These are phyloP conservation scores for Myxozyma neglecta DNA, from an alignment of 805 yeast species.

Conservation along the genomic window DNA sequence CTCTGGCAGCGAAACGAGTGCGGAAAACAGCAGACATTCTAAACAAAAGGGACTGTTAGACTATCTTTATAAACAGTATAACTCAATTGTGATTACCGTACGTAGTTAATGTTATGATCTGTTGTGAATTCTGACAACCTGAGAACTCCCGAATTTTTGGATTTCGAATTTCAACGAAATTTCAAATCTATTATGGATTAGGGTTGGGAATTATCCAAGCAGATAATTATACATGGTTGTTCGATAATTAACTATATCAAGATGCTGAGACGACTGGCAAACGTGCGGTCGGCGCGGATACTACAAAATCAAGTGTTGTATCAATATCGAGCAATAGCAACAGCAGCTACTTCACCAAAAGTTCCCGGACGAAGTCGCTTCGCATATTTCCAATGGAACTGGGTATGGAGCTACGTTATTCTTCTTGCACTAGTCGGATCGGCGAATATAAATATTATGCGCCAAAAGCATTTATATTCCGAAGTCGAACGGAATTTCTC, in stretches of 20 bases:
- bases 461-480: conserved; percentile 16
- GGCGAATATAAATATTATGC: conserved; percentile 26
- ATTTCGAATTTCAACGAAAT: too few relatives aligned
- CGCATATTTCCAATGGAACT: conserved; percentile 16
- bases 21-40: conserved; percentile 5
- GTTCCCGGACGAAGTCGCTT: background rate
- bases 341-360: background rate
- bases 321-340: background rate
- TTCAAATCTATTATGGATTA: too few relatives aligned
- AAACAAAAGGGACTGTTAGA: conserved; percentile 10
- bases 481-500: conserved; percentile 12
- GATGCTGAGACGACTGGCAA: too few relatives aligned
- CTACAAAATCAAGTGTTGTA: too few relatives aligned
- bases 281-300: too few relatives aligned
- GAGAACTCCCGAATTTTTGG: too few relatives aligned
- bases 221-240: too few relatives aligned
- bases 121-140: too few relatives aligned
- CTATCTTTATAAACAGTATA: background rate
- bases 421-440: conserved; percentile 28
- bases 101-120: too few relatives aligned
- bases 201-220: too few relatives aligned
- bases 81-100: too few relatives aligned
- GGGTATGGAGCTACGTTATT: conserved; percentile 23
- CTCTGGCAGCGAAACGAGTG: background rate
- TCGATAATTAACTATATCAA: too few relatives aligned